These are phyloP conservation scores for Scutellospora calospora DNA, from an alignment of 371 early-diverging fungal genomes.

Conservation along the genomic window DNA sequence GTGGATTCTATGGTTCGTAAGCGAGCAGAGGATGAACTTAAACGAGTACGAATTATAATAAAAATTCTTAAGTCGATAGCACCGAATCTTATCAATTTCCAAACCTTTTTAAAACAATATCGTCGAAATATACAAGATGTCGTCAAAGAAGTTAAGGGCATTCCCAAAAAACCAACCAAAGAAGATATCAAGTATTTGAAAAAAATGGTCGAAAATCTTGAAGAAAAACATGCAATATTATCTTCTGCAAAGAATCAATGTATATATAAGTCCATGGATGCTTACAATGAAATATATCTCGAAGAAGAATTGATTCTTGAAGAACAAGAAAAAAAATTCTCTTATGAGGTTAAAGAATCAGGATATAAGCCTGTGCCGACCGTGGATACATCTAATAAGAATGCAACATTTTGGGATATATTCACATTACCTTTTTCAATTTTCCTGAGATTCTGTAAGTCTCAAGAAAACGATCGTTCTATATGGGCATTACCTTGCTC, in stretches of 20 bases:
- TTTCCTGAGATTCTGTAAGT: too few species aligned
- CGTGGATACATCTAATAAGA: too few species aligned
- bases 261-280: neutral
- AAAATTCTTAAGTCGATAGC: neutral
- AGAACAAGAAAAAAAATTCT: too few species aligned
- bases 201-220: neutral
- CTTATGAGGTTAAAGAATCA: too few species aligned
- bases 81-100: constrained; percentile 6
- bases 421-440: too few species aligned
- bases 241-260: neutral
- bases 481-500: too few species aligned
- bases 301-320: too few species aligned
- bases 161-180: neutral
- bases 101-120: constrained; percentile 25
- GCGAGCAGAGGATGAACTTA: constrained; percentile 3
- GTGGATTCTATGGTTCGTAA: neutral
- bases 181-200: constrained; percentile 9
- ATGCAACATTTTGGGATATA: too few species aligned
- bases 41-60: constrained; percentile 7
- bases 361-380: too few species aligned
- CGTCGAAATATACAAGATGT: constrained; percentile 15
- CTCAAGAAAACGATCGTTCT: too few species aligned
- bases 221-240: constrained; percentile 1
- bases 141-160: neutral
- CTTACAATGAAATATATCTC: neutral